Conservation (phyloP, 371 early-diverging fungal genomes). For the Caulochytrium protostelioides region DNA sequence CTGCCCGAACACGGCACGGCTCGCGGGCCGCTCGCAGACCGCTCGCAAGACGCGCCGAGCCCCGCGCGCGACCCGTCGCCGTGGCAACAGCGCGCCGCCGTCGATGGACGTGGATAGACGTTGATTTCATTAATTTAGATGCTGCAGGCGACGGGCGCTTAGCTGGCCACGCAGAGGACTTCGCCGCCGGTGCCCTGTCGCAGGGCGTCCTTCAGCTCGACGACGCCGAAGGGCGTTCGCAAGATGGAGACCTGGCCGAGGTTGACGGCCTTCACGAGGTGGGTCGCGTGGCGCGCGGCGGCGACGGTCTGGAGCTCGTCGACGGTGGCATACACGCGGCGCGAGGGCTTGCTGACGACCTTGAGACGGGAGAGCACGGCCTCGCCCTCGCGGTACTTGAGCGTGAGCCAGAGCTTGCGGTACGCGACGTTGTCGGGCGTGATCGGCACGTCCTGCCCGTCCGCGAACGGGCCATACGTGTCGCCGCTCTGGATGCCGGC, state of each 20-base stretch:
- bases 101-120: too few species aligned
- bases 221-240: slow-evolving; percentile 64
- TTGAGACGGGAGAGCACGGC: slow-evolving; percentile 54
- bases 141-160: too few species aligned
- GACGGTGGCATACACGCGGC: slow-evolving; percentile 52
- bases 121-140: too few species aligned
- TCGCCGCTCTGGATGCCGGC: slow-evolving; percentile 57
- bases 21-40: too few species aligned
- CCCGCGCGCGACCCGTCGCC: too few species aligned
- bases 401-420: slow-evolving; percentile 70
- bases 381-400: slow-evolving; percentile 71
- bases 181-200: slow-evolving; percentile 67
- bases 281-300: slow-evolving; percentile 5
- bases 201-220: slow-evolving; percentile 78
- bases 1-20: too few species aligned
- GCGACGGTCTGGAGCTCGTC: slow-evolving; percentile 48
- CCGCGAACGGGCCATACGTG: slow-evolving; percentile 40
- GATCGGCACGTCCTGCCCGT: slow-evolving; percentile 22
- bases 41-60: too few species aligned
- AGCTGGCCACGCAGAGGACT: slow-evolving; percentile 39
- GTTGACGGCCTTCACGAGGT: slow-evolving; percentile 35
- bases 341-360: slow-evolving; percentile 54
- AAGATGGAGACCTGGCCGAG: slow-evolving; percentile 83
- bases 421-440: slow-evolving; percentile 68
- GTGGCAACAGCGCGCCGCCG: too few species aligned